Evolutionary conservation across 495 filamentous ascomycete genomes (phyloP).

Genomic region (Lichenothelia convexa): DNA sequence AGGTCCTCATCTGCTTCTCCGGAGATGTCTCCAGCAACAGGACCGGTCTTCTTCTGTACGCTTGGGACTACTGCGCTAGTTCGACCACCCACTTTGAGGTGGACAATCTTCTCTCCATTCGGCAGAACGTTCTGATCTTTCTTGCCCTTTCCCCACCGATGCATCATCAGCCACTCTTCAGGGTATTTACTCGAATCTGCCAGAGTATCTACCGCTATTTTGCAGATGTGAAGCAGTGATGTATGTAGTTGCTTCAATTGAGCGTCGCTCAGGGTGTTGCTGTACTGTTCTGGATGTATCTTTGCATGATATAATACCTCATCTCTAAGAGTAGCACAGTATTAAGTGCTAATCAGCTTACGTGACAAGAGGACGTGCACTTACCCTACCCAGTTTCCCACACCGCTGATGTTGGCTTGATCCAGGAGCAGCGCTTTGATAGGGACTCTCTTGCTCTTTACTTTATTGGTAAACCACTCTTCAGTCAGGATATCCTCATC

Average conservation of each 20-base stretch:
- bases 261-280: slow-evolving; percentile 54
- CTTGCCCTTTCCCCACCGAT: slow-evolving; percentile 82
- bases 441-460: slow-evolving; percentile 57
- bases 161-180: slow-evolving; percentile 76
- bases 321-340: slow-evolving; percentile 27
- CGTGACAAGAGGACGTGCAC: slow-evolving; percentile 8
- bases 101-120: slow-evolving; percentile 66
- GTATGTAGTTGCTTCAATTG: slow-evolving; percentile 56
- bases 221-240: slow-evolving; percentile 62
- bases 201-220: slow-evolving; percentile 55
- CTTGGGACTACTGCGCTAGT: slow-evolving; percentile 75
- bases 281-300: slow-evolving; percentile 83
- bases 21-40: slow-evolving; percentile 21
- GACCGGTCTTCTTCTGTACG: slow-evolving; percentile 66
- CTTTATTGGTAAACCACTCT: slow-evolving; percentile 48
- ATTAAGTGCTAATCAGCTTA: background rate
- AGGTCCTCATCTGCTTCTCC: slow-evolving; percentile 6
- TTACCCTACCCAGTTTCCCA: slow-evolving; percentile 90
- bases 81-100: slow-evolving; percentile 70
- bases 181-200: slow-evolving; percentile 75
- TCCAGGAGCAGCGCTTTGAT: slow-evolving; percentile 77
- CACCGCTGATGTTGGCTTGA: slow-evolving; percentile 76
- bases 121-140: slow-evolving; percentile 55
- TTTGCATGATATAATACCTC: slow-evolving; percentile 77
- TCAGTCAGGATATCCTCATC: slow-evolving; percentile 59